phyloP scores from a whole-genome alignment of 2,329 filamentous ascomycete species.

The Conoideocrella luteorostrata region DNA sequence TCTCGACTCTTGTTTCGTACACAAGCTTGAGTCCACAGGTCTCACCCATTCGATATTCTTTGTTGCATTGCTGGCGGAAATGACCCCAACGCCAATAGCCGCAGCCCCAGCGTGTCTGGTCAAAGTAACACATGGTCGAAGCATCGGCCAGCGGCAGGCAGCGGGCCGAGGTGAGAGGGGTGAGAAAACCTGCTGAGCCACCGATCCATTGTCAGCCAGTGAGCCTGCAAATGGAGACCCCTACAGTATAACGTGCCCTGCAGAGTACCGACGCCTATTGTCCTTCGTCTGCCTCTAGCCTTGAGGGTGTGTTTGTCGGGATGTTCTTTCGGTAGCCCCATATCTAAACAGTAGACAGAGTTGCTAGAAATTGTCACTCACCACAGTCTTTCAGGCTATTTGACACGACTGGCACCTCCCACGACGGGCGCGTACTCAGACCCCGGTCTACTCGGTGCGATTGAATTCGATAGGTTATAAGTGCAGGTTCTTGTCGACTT shows the following conservation, averaged over 20 bases:
- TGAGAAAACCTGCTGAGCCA: slow-evolving; percentile 11
- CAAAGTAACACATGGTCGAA: slow-evolving; percentile 84
- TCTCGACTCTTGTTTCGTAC: slow-evolving; percentile 60
- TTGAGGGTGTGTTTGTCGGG: background rate
- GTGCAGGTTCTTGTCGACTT: background rate
- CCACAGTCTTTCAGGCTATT: background rate
- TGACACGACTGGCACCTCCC: background rate
- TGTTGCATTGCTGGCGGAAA: slow-evolving; percentile 88
- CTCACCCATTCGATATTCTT: slow-evolving; percentile 92
- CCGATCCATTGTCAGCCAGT: slow-evolving; percentile 13
- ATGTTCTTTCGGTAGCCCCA: background rate
- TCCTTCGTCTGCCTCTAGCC: background rate
- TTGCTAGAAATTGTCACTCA: slow-evolving; percentile 1
- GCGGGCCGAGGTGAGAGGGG: slow-evolving; percentile 9
- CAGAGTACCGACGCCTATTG: background rate
- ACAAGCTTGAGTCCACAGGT: slow-evolving; percentile 92
- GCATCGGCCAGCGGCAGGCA: slow-evolving; percentile 14
- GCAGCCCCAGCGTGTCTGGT: slow-evolving; percentile 78
- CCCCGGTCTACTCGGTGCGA: background rate
- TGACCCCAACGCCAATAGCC: slow-evolving; percentile 93
- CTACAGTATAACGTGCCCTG: background rate
- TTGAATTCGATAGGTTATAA: background rate
- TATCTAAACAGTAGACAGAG: background rate
- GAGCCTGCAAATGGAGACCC: slow-evolving; percentile 11
- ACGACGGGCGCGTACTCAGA: background rate